Evolutionary conservation across 148 eudicot species (phyloP).

Genomic region (Rhododendron griersonianum): DNA sequence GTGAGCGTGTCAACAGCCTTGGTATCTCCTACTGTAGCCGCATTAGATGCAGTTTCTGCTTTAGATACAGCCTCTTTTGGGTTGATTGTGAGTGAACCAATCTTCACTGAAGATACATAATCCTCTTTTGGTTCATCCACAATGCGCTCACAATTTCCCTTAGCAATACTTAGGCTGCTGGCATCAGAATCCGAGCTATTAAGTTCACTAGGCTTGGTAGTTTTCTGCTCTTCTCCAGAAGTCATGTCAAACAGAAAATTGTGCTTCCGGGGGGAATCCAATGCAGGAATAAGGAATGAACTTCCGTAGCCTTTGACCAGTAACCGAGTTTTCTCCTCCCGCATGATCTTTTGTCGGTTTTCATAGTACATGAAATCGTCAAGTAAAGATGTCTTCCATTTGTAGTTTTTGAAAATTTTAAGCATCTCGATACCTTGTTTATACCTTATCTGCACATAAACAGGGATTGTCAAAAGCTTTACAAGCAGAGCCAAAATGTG

Average conservation of each 20-base stretch:
- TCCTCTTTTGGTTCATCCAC: constrained; percentile 24
- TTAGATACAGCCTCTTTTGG: constrained; percentile 38
- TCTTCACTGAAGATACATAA: constrained; percentile 37
- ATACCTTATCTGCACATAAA: constrained; percentile 54
- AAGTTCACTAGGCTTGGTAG: constrained; percentile 15
- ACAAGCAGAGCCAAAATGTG: background rate
- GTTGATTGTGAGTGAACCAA: constrained; percentile 57
- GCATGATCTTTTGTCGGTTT: constrained; percentile 76
- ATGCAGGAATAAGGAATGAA: constrained; percentile 31
- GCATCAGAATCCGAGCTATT: constrained; percentile 10
- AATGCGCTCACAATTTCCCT: constrained; percentile 9
- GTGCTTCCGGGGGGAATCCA: constrained; percentile 47
- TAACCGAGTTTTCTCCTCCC: constrained; percentile 67
- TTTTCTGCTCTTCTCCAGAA: constrained; percentile 29
- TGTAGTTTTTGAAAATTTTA: constrained; percentile 57
- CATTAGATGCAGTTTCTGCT: constrained; percentile 16
- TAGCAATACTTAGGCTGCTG: constrained; percentile 6
- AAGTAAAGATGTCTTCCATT: constrained; percentile 69
- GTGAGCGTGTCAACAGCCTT: constrained; percentile 43
- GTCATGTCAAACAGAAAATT: constrained; percentile 30
- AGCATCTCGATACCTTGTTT: constrained; percentile 94
- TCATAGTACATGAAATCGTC: constrained; percentile 96
- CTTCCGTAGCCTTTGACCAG: constrained; percentile 35
- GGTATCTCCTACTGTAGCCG: constrained; percentile 9
- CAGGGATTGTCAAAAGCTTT: background rate